phyloP scores from a whole-genome alignment of 805 yeast species.

The Lachancea mirantina region DNA sequence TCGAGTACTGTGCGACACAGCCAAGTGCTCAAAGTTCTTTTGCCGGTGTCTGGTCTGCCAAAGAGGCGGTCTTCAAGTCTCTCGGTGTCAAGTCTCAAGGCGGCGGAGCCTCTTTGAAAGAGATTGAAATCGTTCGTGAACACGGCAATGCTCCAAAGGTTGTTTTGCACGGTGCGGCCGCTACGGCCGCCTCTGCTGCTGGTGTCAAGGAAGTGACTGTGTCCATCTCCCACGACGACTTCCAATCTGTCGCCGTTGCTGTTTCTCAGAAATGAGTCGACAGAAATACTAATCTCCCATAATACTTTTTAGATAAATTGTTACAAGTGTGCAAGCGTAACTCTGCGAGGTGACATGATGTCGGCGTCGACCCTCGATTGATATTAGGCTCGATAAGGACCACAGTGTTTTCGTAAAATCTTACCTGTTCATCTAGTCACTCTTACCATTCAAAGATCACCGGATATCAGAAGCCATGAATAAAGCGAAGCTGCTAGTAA shows the following conservation, averaged over 20 bases:
- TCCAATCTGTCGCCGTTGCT: constrained; percentile 97
- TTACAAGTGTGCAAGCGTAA: too few species aligned
- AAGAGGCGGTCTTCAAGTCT: constrained; percentile 97
- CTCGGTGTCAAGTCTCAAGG: constrained; percentile 85
- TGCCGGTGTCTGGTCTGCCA: constrained; percentile 99
- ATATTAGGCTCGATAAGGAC: too few species aligned
- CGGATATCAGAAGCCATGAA: too few species aligned
- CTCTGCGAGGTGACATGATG: too few species aligned
- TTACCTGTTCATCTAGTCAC: too few species aligned
- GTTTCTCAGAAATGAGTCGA: constrained; percentile 31
- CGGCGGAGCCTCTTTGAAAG: constrained; percentile 89
- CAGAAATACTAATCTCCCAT: too few species aligned
- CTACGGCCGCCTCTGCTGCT: constrained; percentile 58
- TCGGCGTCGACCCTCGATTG: too few species aligned
- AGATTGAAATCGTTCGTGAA: constrained; percentile 78
- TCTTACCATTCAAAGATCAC: too few species aligned
- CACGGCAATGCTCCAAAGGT: constrained; percentile 79
- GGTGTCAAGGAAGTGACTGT: constrained; percentile 72
- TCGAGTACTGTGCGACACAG: constrained; percentile 65
- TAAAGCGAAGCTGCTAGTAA: too few species aligned
- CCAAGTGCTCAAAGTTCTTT: constrained; percentile 81
- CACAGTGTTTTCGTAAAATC: too few species aligned
- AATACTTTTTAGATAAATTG: too few species aligned
- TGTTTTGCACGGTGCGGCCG: constrained; percentile 66
- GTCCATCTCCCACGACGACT: constrained; percentile 92